Conservation (phyloP, 2,329 filamentous ascomycete species). For the Trichoderma cornu-damae region DNA sequence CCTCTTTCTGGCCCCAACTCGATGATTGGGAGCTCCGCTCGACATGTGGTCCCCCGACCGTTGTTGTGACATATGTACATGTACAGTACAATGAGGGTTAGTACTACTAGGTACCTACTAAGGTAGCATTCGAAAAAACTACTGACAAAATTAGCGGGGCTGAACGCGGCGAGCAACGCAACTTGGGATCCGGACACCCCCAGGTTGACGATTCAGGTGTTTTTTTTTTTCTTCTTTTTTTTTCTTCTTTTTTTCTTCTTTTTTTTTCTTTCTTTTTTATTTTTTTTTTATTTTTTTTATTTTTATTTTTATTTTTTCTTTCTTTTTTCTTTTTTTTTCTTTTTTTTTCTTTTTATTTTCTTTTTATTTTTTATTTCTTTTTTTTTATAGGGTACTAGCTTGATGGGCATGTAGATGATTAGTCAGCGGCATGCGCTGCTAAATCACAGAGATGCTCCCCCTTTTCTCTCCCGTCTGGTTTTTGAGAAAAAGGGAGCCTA, state of each 20-base stretch:
- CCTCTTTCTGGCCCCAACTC: conserved; percentile 11
- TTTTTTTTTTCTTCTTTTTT: too few relatives aligned
- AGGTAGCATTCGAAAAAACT: neutral
- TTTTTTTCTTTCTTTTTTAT: too few relatives aligned
- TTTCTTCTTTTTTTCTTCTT: too few relatives aligned
- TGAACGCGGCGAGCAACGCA: conserved; percentile 13
- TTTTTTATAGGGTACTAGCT: too few relatives aligned
- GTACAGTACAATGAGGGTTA: neutral
- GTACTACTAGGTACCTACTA: too few relatives aligned
- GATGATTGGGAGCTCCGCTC: conserved; percentile 5
- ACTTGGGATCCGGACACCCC: neutral
- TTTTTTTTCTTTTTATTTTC: too few relatives aligned
- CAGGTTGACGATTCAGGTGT: neutral
- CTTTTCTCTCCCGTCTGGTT: neutral
- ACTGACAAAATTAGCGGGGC: conserved; percentile 2
- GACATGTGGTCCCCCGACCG: neutral
- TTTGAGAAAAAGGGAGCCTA: too few relatives aligned
- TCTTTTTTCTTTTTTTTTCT: too few relatives aligned
- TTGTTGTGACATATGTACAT: neutral
- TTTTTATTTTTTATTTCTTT: too few relatives aligned
- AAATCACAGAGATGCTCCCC: neutral
- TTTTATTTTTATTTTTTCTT: too few relatives aligned
- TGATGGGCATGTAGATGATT: neutral
- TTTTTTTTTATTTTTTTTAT: too few relatives aligned
- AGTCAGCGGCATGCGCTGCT: neutral